These are phyloP conservation scores for Tricholoma flavovirens DNA, from an alignment of 768 basidiomycete genomes.

Conservation along the genomic window DNA sequence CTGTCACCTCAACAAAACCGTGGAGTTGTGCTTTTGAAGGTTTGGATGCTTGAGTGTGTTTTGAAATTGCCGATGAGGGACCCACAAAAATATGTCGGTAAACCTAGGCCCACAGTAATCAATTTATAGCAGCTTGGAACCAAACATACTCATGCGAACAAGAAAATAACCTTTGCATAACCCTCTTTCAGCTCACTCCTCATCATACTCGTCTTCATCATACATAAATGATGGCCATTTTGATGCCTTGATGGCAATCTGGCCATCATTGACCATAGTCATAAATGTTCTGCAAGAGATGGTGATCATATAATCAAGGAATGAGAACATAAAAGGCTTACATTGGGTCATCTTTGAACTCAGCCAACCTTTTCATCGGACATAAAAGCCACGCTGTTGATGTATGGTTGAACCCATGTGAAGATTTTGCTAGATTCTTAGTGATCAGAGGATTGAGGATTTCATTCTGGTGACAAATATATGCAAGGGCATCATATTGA, in stretches of 20 bases:
- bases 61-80: background rate
- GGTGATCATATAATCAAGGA: too few species aligned
- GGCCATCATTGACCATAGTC: too few species aligned
- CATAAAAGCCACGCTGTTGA: background rate
- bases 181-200: background rate
- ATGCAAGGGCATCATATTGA: too few species aligned
- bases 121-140: too few species aligned
- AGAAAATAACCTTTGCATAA: too few species aligned
- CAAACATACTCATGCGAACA: background rate
- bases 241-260: conserved; percentile 2
- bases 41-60: too few species aligned
- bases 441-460: too few species aligned
- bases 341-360: background rate
- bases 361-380: background rate
- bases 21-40: background rate
- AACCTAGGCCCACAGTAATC: background rate
- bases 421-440: too few species aligned
- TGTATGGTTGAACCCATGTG: background rate
- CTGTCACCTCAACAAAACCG: too few species aligned
- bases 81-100: background rate
- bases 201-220: background rate
- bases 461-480: too few species aligned
- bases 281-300: too few species aligned
- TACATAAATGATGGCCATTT: background rate
- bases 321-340: too few species aligned